phyloP scores from a whole-genome alignment of 345 rosid genomes.

The Acer saccharum region DNA sequence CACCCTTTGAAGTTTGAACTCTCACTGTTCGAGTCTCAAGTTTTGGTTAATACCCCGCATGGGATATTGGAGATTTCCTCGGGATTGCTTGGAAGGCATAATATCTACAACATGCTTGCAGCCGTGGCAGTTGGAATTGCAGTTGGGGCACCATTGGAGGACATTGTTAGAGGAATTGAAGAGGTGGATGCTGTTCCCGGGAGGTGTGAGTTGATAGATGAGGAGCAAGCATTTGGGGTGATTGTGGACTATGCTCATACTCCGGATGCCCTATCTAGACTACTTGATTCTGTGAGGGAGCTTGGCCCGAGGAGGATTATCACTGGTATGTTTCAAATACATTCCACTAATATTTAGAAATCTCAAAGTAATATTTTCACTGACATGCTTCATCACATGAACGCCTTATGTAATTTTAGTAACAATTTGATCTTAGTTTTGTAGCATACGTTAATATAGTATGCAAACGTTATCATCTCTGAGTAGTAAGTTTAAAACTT shows the following conservation, averaged over 20 bases:
- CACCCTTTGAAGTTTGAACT: conserved; percentile 86
- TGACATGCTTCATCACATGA: neutral
- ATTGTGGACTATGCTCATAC: conserved; percentile 86
- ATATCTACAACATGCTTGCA: conserved; percentile 87
- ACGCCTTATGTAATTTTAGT: neutral
- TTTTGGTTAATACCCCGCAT: conserved; percentile 83
- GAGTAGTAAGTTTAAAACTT: neutral
- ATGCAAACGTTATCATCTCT: neutral
- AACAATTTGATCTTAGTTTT: neutral
- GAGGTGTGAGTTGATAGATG: conserved; percentile 90
- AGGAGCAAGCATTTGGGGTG: conserved; percentile 94
- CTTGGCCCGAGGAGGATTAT: conserved; percentile 83
- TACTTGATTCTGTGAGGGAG: conserved; percentile 87
- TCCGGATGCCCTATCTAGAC: conserved; percentile 81
- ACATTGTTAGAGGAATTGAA: conserved; percentile 90
- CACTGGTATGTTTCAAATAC: conserved; percentile 58
- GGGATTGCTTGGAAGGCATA: conserved; percentile 84
- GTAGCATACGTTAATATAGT: neutral
- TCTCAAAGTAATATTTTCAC: neutral
- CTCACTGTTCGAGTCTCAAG: conserved; percentile 88
- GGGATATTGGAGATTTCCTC: conserved; percentile 93
- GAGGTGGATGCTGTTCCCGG: conserved; percentile 97
- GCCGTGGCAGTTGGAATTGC: conserved; percentile 95
- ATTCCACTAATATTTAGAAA: neutral
- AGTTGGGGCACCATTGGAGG: conserved; percentile 93